These are phyloP conservation scores for Royoungia palumana DNA, from an alignment of 768 basidiomycete genomes.

Conservation along the genomic window DNA sequence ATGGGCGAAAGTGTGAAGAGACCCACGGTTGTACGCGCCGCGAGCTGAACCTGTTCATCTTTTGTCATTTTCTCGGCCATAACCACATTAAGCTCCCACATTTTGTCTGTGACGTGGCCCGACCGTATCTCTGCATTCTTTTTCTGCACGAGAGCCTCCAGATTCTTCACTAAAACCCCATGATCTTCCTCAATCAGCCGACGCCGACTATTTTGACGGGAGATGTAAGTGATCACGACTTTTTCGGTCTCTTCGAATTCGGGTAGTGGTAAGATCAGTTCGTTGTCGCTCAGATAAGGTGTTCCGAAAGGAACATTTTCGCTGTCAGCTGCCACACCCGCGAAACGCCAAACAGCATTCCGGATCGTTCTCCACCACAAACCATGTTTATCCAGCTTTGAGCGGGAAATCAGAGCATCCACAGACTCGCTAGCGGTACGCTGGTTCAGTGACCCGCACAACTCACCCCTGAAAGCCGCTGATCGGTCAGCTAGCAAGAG, in stretches of 20 bases:
- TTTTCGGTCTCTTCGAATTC: slow-evolving; percentile 41
- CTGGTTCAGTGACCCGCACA: slow-evolving; percentile 63
- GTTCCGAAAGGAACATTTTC: slow-evolving; percentile 31
- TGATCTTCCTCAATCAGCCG: slow-evolving; percentile 58
- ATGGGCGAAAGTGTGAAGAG: background rate
- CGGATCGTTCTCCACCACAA: slow-evolving; percentile 83
- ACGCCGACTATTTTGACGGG: slow-evolving; percentile 54
- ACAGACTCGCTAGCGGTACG: slow-evolving; percentile 70
- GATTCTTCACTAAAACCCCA: slow-evolving; percentile 45
- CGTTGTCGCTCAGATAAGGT: background rate
- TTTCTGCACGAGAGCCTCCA: slow-evolving; percentile 48
- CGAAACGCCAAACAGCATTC: slow-evolving; percentile 62
- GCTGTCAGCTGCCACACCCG: slow-evolving; percentile 42
- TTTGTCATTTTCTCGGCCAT: slow-evolving; percentile 64
- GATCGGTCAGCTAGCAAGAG: slow-evolving; percentile 72
- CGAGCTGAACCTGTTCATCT: slow-evolving; percentile 70
- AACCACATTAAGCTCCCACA: slow-evolving; percentile 62
- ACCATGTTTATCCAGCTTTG: slow-evolving; percentile 34
- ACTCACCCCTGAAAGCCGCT: slow-evolving; percentile 64
- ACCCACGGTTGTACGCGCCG: slow-evolving; percentile 68
- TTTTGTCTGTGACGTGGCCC: slow-evolving; percentile 11
- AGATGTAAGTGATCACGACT: slow-evolving; percentile 71
- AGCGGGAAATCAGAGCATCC: slow-evolving; percentile 44
- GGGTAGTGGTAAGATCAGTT: slow-evolving; percentile 4
- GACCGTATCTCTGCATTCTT: slow-evolving; percentile 24